Evolutionary conservation across 208 protist species (phyloP).

Genomic region (Trypanosoma melophagium): DNA sequence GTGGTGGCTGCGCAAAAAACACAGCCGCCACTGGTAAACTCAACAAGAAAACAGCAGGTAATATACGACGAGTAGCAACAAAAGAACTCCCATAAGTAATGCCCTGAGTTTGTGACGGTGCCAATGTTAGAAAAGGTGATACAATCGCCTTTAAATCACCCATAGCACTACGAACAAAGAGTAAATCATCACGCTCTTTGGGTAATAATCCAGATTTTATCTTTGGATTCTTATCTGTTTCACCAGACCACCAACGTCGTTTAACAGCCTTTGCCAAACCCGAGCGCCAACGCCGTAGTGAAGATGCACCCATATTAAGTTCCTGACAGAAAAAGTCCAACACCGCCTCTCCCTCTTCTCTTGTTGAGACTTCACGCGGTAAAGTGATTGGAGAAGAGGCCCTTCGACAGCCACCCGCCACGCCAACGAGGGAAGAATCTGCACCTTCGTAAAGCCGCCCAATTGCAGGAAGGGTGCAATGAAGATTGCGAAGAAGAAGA

Average conservation of each 20-base stretch:
- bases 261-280: slow-evolving; percentile 17
- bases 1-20: slow-evolving; percentile 66
- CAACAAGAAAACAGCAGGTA: slow-evolving; percentile 75
- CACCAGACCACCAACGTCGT: slow-evolving; percentile 35
- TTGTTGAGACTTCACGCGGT: slow-evolving; percentile 30
- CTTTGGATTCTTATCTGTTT: not conserved
- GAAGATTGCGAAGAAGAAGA: slow-evolving; percentile 62
- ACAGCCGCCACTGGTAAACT: slow-evolving; percentile 69
- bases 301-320: slow-evolving; percentile 53
- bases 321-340: slow-evolving; percentile 63
- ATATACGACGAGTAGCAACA: slow-evolving; percentile 56
- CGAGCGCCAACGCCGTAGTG: slow-evolving; percentile 51
- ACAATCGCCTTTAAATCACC: slow-evolving; percentile 45
- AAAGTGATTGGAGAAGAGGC: slow-evolving; percentile 4
- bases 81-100: slow-evolving; percentile 49
- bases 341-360: slow-evolving; percentile 44
- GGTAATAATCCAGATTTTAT: not conserved
- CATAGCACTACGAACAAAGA: slow-evolving; percentile 46
- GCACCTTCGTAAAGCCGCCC: slow-evolving; percentile 39
- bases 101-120: slow-evolving; percentile 26
- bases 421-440: not conserved
- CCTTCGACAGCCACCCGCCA: not conserved
- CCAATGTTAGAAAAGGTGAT: slow-evolving; percentile 68
- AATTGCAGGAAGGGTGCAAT: slow-evolving; percentile 49
- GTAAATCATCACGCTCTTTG: slow-evolving; percentile 37